phyloP scores from a whole-genome alignment of 1,139 yeast species.

The Taphrina populina region DNA sequence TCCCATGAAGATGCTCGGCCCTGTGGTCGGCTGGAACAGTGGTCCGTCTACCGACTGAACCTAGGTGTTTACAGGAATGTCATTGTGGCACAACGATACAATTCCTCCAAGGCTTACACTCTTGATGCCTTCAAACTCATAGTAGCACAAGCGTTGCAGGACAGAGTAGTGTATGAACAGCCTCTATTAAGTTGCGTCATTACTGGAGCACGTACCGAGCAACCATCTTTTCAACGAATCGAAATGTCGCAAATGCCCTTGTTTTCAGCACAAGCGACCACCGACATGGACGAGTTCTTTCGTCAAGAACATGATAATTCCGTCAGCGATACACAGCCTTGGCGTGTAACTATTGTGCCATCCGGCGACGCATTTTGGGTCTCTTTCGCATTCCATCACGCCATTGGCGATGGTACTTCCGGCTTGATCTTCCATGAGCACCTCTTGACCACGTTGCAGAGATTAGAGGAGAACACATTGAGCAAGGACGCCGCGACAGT shows the following conservation, averaged over 20 bases:
- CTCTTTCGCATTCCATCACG: constrained; percentile 27
- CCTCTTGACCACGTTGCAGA: constrained; percentile 7
- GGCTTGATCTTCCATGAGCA: constrained; percentile 32
- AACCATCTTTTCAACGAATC: not conserved
- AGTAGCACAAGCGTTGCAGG: constrained; percentile 1
- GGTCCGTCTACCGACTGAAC: constrained; percentile 15
- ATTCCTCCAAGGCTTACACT: not conserved
- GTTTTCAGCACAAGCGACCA: not conserved
- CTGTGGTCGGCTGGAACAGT: constrained; percentile 19
- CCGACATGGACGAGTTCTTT: not conserved
- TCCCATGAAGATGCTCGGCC: not conserved
- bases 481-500: no score
- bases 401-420: constrained; percentile 28
- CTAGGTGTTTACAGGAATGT: constrained; percentile 18
- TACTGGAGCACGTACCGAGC: not conserved
- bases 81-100: constrained; percentile 4
- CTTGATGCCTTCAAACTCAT: not conserved
- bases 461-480: not conserved
- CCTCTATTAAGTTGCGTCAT: constrained; percentile 20
- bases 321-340: not conserved
- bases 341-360: constrained; percentile 16
- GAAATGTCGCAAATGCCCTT: constrained; percentile 4
- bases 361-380: constrained; percentile 2
- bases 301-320: constrained; percentile 1
- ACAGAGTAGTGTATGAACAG: constrained; percentile 1